Base-by-base conservation (phyloP, 352 stramenopile species). In the Aphanomyces euteiches region DNA sequence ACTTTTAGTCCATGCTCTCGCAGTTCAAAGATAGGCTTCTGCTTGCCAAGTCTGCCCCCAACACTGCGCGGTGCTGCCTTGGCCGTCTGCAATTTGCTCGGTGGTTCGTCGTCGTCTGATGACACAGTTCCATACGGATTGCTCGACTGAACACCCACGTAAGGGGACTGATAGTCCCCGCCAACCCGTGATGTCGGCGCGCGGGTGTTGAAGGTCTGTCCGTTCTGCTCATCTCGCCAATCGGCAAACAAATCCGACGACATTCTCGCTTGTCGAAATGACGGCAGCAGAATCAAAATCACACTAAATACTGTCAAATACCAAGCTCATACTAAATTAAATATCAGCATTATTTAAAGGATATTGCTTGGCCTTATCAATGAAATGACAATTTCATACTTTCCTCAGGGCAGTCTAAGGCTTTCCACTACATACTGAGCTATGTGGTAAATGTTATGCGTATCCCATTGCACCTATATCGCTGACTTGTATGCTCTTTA, bases 161-260 rank as follows among this genome's bases (percentile, higher is more conserved):
- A 83, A 36, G 73, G n/a, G 19, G 69, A 74, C 19, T 67, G 45
- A 50, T 74, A 74, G 10, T 71, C 56, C 34, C 47, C 69, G 5
- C 54, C 21, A 15, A 34, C 8, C 7, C 39, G 19, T 21, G 77
- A 10, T 19, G 54, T 12, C 7, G 34, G 77, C 37, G 6, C 19
- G 53, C 41, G 41, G 39, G 54, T 28, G 28, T 37, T 39, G 28
- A 65, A 72, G 7, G 72, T 73, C n/a, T 60, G 61, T 43, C 53
- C 75, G 73, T 60, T 73, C 76, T 92, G 81, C 69, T 95, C 87
- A 43, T 91, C 90, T 78, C 90, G 85, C 87, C 87, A 95, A 77
- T 95, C 87, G 43, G 87, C 87, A 73, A 95, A 95, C 56, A 95
- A 79, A 80, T 95, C 87, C 68, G 85, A 84, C 69, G 87, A 95